Evolutionary conservation across 345 rosid genomes (phyloP), one percentile per base, ranked within the genome.

Genomic region (Fremontodendron californicum): DNA sequence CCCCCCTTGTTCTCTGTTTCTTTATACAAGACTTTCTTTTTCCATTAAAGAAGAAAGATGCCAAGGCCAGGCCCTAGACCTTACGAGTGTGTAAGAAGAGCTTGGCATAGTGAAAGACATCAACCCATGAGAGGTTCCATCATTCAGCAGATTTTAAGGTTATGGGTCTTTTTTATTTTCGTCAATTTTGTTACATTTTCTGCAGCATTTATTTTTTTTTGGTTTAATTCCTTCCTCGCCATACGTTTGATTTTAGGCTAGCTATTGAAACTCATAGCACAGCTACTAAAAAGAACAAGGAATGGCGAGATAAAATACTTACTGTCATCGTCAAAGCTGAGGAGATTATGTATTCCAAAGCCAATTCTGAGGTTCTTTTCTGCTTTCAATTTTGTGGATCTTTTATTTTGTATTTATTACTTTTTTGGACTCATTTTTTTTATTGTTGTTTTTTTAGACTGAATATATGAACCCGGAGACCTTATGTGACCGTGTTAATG

Each of bases 41-140:
- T 57, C 51, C 73, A 23, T 27, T 69, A 51, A 66, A 66, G 71
- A 39, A n/a, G 16, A 63, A 83, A 87, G 90, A 94, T 92, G 98
- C 94, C 96, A 60, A 85, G 96, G 82, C 97, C 98, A 3, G 97
- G 98, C 31, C 96, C 96, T 3, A 89, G 97, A 81, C 98, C 98
- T n/a, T 96, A 89, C 77, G 98, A 93, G 90, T 96, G 99, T 77
- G 96, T 92, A 29, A 87, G 87, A 81, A 85, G 97, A 84, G 94
- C 93, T 79, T 96, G 99, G 99, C 99, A 96, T 84, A 96, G 98
- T 73, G 99, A 96, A 33, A 88, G 94, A 64, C 97, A 92, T 83
- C 93, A 87, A 78, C 93, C 97, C 74, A 86, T 91, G 76, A 77
- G 98, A 79, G 99, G 97, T 78, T 91, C 94, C 48, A 84, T 92